Percentiles rank a stretch among this genome's conserved stretches.
Conservation (phyloP, 2,329 filamentous ascomycete species). For the Verticillium nubilum region DNA sequence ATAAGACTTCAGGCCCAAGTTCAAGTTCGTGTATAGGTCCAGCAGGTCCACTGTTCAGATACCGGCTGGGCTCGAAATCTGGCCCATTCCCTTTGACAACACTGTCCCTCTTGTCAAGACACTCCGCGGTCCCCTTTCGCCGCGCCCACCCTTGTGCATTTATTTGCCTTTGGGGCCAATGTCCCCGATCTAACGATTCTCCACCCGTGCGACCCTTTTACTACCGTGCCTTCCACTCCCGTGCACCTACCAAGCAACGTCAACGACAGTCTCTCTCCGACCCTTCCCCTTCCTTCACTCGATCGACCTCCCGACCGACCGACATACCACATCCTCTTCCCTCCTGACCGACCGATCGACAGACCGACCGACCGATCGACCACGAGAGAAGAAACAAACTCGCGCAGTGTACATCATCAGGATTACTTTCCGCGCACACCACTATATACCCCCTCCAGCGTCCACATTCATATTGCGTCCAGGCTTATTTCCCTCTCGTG, state of each 20-base stretch:
- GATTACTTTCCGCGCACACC: background rate
- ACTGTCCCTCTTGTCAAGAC: background rate
- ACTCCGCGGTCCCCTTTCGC: background rate
- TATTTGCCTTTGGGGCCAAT: background rate
- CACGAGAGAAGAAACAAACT: background rate
- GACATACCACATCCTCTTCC: background rate
- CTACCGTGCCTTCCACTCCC: background rate
- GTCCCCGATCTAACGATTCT: slow-evolving; percentile 1
- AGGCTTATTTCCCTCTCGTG: background rate
- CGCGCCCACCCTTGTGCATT: background rate
- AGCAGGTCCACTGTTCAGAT: background rate
- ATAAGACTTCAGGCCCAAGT: background rate
- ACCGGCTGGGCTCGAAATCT: background rate
- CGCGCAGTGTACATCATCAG: background rate
- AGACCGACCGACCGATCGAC: background rate
- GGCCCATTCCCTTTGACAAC: background rate
- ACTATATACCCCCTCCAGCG: background rate
- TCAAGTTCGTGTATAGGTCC: background rate
- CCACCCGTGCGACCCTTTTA: slow-evolving; percentile 1
- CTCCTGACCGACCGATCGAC: background rate
- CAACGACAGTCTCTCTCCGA: background rate
- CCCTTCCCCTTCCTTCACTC: background rate
- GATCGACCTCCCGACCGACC: background rate
- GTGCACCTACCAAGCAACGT: background rate
- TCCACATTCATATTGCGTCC: background rate